phyloP scores from a whole-genome alignment of 2,329 filamentous ascomycete species.

The Colletotrichum sp. region DNA sequence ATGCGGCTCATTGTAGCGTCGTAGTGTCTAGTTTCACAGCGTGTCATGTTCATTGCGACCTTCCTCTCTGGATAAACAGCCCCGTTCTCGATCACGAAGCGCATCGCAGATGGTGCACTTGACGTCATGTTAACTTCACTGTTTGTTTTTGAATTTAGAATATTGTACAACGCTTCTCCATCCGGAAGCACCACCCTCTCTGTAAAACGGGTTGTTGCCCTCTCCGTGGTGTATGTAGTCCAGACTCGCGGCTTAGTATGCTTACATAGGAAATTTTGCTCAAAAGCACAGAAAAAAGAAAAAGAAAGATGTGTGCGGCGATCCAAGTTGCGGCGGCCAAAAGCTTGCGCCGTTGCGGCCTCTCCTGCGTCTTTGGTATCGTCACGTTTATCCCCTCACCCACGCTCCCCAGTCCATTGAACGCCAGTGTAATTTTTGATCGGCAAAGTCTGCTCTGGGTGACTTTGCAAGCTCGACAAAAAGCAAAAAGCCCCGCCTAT shows the following conservation, averaged over 20 bases:
- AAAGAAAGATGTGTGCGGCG: neutral
- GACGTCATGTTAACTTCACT: neutral
- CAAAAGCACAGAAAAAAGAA: neutral
- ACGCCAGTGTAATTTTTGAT: neutral
- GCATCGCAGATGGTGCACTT: neutral
- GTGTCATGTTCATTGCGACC: neutral
- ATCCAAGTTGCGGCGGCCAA: neutral
- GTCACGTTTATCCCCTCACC: neutral
- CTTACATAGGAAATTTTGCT: neutral
- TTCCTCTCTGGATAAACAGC: neutral
- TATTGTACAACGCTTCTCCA: neutral
- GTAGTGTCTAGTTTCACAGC: neutral
- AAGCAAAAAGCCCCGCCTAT: neutral
- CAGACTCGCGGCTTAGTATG: neutral
- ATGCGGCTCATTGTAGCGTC: neutral
- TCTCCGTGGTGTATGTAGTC: neutral
- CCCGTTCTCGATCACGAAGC: neutral
- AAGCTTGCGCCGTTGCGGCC: neutral
- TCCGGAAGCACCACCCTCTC: neutral
- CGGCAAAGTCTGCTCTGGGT: neutral
- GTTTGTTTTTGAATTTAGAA: neutral
- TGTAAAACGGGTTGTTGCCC: neutral
- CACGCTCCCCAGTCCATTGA: slow-evolving; percentile 1
- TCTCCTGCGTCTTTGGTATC: neutral
- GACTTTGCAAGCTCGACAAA: neutral